Evolutionary conservation across 805 yeast genomes (phyloP).

Genomic region (Nakazawaea molendinolei): DNA sequence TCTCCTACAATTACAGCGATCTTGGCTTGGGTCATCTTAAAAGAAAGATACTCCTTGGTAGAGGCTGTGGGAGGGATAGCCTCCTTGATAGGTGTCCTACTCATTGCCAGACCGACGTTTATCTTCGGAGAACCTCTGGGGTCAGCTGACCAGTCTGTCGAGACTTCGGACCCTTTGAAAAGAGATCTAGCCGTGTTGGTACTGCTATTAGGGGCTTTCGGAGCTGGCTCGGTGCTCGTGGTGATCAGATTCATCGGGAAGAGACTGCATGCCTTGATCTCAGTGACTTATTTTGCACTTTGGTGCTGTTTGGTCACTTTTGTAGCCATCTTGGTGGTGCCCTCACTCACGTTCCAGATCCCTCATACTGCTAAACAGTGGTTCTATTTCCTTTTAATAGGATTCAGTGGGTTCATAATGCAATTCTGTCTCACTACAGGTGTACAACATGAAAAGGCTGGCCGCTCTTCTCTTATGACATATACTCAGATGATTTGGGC

Average conservation of each 20-base stretch:
- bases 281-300: slow-evolving; percentile 72
- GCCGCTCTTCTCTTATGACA: slow-evolving; percentile 66
- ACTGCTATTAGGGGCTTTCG: slow-evolving; percentile 61
- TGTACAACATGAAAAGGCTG: slow-evolving; percentile 73
- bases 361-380: slow-evolving; percentile 65
- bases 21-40: slow-evolving; percentile 59
- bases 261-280: slow-evolving; percentile 71
- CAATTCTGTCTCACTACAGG: slow-evolving; percentile 79
- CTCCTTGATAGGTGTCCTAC: slow-evolving; percentile 68
- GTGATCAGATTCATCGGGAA: slow-evolving; percentile 70
- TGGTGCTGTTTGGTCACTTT: slow-evolving; percentile 50
- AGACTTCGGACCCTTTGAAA: slow-evolving; percentile 44
- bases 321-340: slow-evolving; percentile 44
- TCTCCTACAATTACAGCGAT: slow-evolving; percentile 73
- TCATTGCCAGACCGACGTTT: slow-evolving; percentile 78
- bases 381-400: slow-evolving; percentile 53
- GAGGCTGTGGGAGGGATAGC: slow-evolving; percentile 66
- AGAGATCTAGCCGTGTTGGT: slow-evolving; percentile 57
- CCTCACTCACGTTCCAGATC: slow-evolving; percentile 50
- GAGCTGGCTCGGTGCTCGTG: slow-evolving; percentile 65
- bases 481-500: slow-evolving; percentile 80
- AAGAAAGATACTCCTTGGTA: slow-evolving; percentile 56
- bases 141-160: slow-evolving; percentile 31
- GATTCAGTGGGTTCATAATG: slow-evolving; percentile 75
- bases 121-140: slow-evolving; percentile 39